Conservation (phyloP, 495 filamentous ascomycete genomes). For the Tuber brumale region DNA sequence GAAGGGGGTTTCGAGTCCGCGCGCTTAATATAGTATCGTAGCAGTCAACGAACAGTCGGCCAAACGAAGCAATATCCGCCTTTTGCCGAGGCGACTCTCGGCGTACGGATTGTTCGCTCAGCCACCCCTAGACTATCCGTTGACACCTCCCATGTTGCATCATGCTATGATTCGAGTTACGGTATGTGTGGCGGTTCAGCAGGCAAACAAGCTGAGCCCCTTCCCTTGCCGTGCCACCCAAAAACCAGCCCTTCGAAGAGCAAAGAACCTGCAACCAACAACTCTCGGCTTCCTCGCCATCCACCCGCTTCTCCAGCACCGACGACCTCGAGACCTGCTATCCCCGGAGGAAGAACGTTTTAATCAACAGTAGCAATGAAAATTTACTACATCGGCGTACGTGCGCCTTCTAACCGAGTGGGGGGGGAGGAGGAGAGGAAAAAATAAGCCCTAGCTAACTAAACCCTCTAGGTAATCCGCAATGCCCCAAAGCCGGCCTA, state of each 20-base stretch:
- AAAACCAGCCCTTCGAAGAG: neutral
- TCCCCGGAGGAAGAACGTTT: neutral
- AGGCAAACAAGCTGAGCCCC: neutral
- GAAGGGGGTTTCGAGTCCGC: too few species aligned
- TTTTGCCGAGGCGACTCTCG: too few species aligned
- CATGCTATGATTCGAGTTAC: too few species aligned
- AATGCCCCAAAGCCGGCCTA: constrained; percentile 71
- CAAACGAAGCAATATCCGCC: too few species aligned
- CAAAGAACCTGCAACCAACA: neutral
- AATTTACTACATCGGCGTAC: constrained; percentile 86
- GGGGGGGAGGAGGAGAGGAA: constrained; percentile 9
- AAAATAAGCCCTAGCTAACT: neutral
- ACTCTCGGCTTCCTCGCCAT: neutral
- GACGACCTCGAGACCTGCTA: neutral
- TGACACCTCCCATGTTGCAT: too few species aligned
- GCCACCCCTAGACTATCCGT: too few species aligned
- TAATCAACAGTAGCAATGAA: constrained; percentile 59
- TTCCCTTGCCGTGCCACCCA: neutral
- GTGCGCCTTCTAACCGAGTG: constrained; percentile 32
- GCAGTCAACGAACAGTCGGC: too few species aligned
- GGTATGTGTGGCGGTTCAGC: neutral
- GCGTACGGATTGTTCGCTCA: too few species aligned
- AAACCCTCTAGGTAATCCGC: constrained; percentile 59
- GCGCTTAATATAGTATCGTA: too few species aligned
- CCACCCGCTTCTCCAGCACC: neutral